A percentile compares a stretch with the other conserved stretches of the same genome.
Conservation (phyloP, 495 filamentous ascomycete species). For the Echria macrotheca region DNA sequence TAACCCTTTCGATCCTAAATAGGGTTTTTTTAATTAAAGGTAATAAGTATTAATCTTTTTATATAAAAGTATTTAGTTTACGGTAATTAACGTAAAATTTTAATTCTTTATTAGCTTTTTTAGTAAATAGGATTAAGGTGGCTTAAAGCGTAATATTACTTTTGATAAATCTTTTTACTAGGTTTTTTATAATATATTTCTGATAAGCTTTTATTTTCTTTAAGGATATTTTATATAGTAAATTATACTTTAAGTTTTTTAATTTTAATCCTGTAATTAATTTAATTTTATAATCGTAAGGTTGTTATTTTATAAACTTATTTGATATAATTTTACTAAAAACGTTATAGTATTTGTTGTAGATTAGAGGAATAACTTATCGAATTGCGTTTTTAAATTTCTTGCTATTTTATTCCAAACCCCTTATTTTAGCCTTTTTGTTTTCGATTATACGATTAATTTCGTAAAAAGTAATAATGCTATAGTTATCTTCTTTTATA, state of each 20-base stretch:
- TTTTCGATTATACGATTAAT: too few relatives aligned
- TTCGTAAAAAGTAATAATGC: too few relatives aligned
- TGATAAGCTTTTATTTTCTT: constrained; percentile 21
- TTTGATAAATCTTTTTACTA: constrained; percentile 9
- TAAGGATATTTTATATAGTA: constrained; percentile 20
- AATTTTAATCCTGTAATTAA: neutral
- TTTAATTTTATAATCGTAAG: neutral
- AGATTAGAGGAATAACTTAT: too few relatives aligned
- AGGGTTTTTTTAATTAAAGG: neutral
- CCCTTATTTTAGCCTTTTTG: too few relatives aligned
- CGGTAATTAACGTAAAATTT: neutral
- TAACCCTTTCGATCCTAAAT: neutral
- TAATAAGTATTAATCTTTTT: neutral
- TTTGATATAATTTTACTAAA: too few relatives aligned
- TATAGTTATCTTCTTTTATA: too few relatives aligned
- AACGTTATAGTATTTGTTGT: too few relatives aligned
- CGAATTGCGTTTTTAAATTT: too few relatives aligned
- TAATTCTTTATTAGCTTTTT: constrained; percentile 25
- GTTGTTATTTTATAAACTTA: too few relatives aligned
- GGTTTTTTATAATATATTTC: constrained; percentile 7
- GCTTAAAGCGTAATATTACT: constrained; percentile 10
- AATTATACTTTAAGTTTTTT: neutral
- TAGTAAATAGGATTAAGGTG: constrained; percentile 32
- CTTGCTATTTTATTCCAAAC: too few relatives aligned
- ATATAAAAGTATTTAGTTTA: neutral